A percentile compares a stretch with the other conserved stretches of the same genome.
phyloP scores from a whole-genome alignment of 169 alveolate genomes.

The Plasmodium fragile region DNA sequence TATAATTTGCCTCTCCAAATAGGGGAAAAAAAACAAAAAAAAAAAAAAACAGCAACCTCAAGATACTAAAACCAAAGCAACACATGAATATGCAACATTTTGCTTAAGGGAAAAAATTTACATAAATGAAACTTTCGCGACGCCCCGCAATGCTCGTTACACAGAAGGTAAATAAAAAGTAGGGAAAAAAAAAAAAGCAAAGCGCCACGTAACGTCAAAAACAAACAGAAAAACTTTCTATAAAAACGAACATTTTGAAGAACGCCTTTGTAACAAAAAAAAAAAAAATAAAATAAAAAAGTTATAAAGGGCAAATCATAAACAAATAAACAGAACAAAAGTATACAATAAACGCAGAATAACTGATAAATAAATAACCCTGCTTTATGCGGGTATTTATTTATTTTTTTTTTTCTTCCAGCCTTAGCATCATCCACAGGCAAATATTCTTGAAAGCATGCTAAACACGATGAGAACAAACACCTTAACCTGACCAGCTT shows the following conservation, averaged over 20 bases:
- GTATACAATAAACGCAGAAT: not conserved
- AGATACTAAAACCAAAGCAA: not conserved
- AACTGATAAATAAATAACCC: not conserved
- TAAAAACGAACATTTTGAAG: not conserved
- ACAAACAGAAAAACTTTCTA: not conserved
- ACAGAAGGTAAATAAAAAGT: not conserved
- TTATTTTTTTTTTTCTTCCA: not conserved
- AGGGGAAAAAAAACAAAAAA: not conserved
- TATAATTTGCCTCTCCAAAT: not conserved
- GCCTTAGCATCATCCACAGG: not conserved
- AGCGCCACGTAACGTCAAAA: not conserved
- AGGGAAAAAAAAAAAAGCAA: not conserved
- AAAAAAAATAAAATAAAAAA: not conserved
- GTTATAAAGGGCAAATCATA: not conserved
- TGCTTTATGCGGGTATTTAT: constrained; percentile 8
- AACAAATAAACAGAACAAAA: not conserved
- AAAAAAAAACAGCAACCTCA: not conserved
- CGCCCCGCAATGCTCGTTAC: not conserved
- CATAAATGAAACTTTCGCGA: not conserved
- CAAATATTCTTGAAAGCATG: not conserved
- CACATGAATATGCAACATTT: not conserved
- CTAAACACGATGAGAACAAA: not conserved
- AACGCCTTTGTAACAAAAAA: not conserved
- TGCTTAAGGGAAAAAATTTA: not conserved
- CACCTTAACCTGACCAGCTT: not conserved